These are phyloP conservation scores for Talaromyces sp. DNA, from an alignment of 2,329 filamentous ascomycete species.

Conservation along the genomic window DNA sequence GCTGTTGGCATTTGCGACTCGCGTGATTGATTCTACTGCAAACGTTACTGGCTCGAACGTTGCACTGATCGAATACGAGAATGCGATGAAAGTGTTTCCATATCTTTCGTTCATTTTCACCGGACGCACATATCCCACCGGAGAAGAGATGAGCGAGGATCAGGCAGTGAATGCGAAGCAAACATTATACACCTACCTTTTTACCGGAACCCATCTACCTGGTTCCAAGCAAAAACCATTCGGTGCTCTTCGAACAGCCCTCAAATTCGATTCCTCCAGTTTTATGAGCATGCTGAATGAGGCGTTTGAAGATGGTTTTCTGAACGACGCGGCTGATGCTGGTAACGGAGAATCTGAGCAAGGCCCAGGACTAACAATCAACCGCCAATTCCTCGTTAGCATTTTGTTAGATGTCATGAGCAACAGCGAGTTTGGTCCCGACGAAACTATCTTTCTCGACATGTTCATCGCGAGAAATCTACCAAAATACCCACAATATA, in stretches of 20 bases:
- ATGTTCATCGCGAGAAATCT: conserved; percentile 98
- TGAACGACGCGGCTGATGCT: conserved; percentile 70
- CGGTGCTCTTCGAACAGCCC: conserved; percentile 74
- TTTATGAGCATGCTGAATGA: conserved; percentile 95
- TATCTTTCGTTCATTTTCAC: conserved; percentile 91
- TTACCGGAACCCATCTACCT: conserved; percentile 61
- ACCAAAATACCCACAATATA: conserved; percentile 93
- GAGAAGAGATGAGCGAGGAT: conserved; percentile 65
- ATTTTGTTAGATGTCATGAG: conserved; percentile 91
- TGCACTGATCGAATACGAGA: conserved; percentile 48
- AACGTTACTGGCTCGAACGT: conserved; percentile 46
- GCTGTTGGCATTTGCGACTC: conserved; percentile 52
- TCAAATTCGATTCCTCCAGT: conserved; percentile 84
- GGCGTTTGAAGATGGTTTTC: conserved; percentile 88
- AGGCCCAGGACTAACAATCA: conserved; percentile 61
- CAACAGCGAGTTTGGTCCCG: conserved; percentile 59
- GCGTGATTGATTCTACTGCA: conserved; percentile 19
- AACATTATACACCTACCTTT: conserved; percentile 87
- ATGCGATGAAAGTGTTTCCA: conserved; percentile 86
- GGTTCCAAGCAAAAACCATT: conserved; percentile 62
- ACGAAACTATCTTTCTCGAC: conserved; percentile 89
- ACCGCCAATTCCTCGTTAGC: conserved; percentile 86
- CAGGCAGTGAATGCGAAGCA: conserved; percentile 72
- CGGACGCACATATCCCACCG: conserved; percentile 85
- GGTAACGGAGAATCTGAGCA: conserved; percentile 37